Percentiles rank a stretch among this genome's conserved stretches.
These are phyloP conservation scores for Lignosus rhinocerotis DNA, from an alignment of 1,284 basidiomycete genomes.

Conservation along the genomic window DNA sequence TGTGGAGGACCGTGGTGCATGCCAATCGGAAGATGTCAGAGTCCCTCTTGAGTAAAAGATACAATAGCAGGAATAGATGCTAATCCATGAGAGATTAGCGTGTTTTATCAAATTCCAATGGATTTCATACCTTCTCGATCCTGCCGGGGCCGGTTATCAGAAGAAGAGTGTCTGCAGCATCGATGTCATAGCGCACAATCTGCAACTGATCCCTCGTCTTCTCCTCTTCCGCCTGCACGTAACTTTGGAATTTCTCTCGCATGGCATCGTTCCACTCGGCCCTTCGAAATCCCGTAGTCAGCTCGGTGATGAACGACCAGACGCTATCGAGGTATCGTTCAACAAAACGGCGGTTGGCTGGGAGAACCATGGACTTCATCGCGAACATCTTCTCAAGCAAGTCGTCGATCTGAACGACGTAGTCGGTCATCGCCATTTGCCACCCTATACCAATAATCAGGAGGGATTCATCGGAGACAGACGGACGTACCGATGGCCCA, in stretches of 20 bases:
- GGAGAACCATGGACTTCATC: slow-evolving; percentile 17
- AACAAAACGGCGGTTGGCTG: slow-evolving; percentile 24
- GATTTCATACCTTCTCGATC: slow-evolving; percentile 25
- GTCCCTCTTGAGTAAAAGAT: slow-evolving; percentile 28
- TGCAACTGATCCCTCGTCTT: slow-evolving; percentile 21
- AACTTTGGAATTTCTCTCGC: slow-evolving; percentile 21
- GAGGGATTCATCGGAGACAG: not conserved
- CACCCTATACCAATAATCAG: slow-evolving; percentile 17
- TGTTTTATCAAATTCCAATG: not conserved
- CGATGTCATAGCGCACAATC: slow-evolving; percentile 25
- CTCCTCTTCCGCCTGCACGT: slow-evolving; percentile 22
- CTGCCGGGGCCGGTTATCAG: slow-evolving; percentile 26
- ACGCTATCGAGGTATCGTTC: slow-evolving; percentile 27
- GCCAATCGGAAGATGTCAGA: slow-evolving; percentile 25
- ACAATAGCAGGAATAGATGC: slow-evolving; percentile 29
- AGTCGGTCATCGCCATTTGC: slow-evolving; percentile 25
- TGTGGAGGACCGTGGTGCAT: slow-evolving; percentile 21
- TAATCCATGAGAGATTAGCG: not conserved
- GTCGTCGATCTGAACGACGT: slow-evolving; percentile 19
- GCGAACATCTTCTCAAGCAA: slow-evolving; percentile 27
- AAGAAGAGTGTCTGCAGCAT: slow-evolving; percentile 25
- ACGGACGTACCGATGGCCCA: slow-evolving; percentile 27
- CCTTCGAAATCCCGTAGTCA: slow-evolving; percentile 16
- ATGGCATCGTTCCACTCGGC: slow-evolving; percentile 17
- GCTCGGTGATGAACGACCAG: slow-evolving; percentile 22